Evolutionary conservation across 495 filamentous ascomycete species (phyloP).

Genomic region (Penicillium coprophilum): DNA sequence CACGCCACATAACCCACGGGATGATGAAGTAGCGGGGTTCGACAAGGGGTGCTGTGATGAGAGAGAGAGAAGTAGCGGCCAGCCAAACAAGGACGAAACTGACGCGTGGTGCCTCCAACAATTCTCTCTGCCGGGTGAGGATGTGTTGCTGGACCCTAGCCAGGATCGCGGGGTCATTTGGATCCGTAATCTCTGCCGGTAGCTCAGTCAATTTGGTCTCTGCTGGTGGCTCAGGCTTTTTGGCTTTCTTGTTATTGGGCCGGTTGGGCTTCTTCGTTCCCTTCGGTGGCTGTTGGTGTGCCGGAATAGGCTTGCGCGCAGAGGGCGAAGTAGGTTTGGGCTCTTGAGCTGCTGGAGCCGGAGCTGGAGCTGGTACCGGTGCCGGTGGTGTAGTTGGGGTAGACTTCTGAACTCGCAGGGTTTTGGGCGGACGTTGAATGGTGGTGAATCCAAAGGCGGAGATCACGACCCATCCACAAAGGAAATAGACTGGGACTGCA

Average conservation of each 20-base stretch:
- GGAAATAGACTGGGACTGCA: conserved; percentile 61
- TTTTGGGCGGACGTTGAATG: conserved; percentile 23
- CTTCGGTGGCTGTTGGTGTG: conserved; percentile 20
- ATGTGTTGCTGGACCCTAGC: conserved; percentile 38
- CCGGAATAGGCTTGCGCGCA: conserved; percentile 7
- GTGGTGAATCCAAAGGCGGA: conserved; percentile 52
- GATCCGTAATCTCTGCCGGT: conserved; percentile 17
- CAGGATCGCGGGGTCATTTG: conserved; percentile 33
- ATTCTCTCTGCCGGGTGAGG: conserved; percentile 34
- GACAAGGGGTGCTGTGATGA: conserved; percentile 86
- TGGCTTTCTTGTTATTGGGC: conserved; percentile 25
- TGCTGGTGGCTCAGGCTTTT: conserved; percentile 17
- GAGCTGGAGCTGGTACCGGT: conserved; percentile 1
- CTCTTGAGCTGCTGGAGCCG: neutral
- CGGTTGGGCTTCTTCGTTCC: conserved; percentile 30
- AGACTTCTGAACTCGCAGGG: conserved; percentile 25
- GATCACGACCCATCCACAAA: conserved; percentile 60
- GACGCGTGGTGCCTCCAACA: conserved; percentile 37
- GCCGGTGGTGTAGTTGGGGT: neutral
- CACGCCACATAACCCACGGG: conserved; percentile 90
- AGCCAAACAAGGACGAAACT: conserved; percentile 69
- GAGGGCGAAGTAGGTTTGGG: neutral
- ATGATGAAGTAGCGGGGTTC: conserved; percentile 94
- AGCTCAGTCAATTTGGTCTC: conserved; percentile 13
- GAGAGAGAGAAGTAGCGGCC: conserved; percentile 66